Evolutionary conservation across 371 early-diverging fungal species (phyloP), one percentile per base, ranked within the genome.

Genomic region (Rhizopus delemar): DNA sequence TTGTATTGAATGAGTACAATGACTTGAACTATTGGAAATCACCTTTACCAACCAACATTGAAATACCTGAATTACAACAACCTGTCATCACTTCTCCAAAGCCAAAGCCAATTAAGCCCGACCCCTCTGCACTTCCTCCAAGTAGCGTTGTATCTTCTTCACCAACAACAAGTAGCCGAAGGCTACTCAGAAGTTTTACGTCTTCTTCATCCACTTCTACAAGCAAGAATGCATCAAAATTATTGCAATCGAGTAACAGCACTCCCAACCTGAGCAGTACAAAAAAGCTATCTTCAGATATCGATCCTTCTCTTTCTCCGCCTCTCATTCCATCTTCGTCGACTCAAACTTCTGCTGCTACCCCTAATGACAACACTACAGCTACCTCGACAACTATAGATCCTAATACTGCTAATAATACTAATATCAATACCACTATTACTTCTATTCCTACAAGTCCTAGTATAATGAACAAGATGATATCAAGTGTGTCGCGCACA

Each of bases 11-110:
- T 29, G 91, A 87, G 57, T 96, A 74, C 70, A 93, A 86, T 63
- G 96, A 96, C 69, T 94, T 85, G 82, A 89, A 91, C 62, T 96
- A 75, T 65, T 96, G 97, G 97, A 86, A 86, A 60, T 57, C 74
- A 1, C 65, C 79, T 0, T 51, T 89, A 34, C 83, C 84, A 0
- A 68, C 74, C 0, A 28, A 29, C 12, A 72, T 87, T 31, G 86
- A 87, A 9, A 66, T 85, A 8, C 84, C 83, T n/a, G 70, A 74
- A 38, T 58, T 82, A 16, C 68, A 67, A 3, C 64, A 65, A 29
- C 62, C 72, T 7, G n/a, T 58, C 0, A 57, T 58, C 28, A 63
- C 62, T 58, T 66, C 68, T 53, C 53, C 69, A 51, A 46, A 67
- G 41, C 77, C 77, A 5, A 70, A 66, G 28, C 77, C 77, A 0